Percentiles rank a stretch among this genome's conserved stretches.
Conservation (phyloP, 331 rosid genomes). For the Stylosanthes scabra region DNA sequence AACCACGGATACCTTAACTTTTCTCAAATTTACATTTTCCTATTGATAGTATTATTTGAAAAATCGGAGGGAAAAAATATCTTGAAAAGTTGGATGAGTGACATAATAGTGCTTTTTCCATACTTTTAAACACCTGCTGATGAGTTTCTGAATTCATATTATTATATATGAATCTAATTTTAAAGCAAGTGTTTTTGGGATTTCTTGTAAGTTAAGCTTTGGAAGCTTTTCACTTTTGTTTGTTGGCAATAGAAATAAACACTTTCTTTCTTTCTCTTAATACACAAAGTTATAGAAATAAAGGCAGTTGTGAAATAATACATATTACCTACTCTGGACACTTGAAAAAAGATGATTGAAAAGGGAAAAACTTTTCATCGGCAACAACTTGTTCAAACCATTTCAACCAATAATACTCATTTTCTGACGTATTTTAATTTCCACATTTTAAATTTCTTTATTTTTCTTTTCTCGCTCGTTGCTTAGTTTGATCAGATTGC, state of each 20-base stretch:
- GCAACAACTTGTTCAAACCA: constrained; percentile 28
- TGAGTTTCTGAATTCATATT: not conserved
- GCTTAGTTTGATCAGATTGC: constrained; percentile 38
- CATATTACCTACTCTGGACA: constrained; percentile 34
- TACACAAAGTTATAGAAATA: constrained; percentile 38
- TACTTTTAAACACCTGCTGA: not conserved
- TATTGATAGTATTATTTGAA: too few relatives aligned
- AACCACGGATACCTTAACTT: too few relatives aligned
- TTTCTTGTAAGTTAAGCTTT: constrained; percentile 56
- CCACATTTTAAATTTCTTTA: constrained; percentile 10
- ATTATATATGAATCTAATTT: not conserved
- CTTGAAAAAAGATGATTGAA: constrained; percentile 15
- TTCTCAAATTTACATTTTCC: too few relatives aligned
- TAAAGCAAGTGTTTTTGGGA: constrained; percentile 2
- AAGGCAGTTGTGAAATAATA: constrained; percentile 45
- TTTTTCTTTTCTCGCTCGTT: not conserved
- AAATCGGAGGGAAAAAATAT: not conserved
- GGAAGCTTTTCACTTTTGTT: constrained; percentile 46
- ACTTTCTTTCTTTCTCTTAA: constrained; percentile 39
- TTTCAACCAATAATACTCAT: constrained; percentile 17
- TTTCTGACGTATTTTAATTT: constrained; percentile 18
- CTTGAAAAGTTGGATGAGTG: too few relatives aligned
- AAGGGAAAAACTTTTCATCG: constrained; percentile 24
- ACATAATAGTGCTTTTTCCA: too few relatives aligned
- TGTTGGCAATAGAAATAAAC: constrained; percentile 30